A percentile compares a stretch with the other conserved stretches of the same genome.
phyloP scores from a whole-genome alignment of 176 grass and related monocot species.

The Raddia distichophylla region DNA sequence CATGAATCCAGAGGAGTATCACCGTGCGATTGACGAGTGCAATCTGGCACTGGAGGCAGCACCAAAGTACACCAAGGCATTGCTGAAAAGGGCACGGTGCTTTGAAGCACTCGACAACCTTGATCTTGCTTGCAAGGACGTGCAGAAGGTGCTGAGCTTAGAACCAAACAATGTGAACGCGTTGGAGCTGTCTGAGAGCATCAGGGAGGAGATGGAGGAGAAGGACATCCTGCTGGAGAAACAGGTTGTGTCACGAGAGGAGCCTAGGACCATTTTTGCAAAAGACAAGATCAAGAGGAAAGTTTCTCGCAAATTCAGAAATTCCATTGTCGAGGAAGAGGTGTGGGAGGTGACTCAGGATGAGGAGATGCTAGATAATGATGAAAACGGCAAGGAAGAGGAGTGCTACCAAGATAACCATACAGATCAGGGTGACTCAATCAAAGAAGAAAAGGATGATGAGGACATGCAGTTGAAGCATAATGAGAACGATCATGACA shows the following conservation, averaged over 20 bases:
- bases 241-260: constrained; percentile 25
- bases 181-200: constrained; percentile 57
- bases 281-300: constrained; percentile 71
- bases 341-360: constrained; percentile 51
- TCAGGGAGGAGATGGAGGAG: constrained; percentile 62
- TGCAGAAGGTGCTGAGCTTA: constrained; percentile 47
- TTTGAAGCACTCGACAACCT: constrained; percentile 67
- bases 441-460: constrained; percentile 5
- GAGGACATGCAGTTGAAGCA: constrained; percentile 10
- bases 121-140: constrained; percentile 66
- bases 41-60: constrained; percentile 62
- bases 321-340: constrained; percentile 59
- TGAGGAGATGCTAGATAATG: constrained; percentile 19
- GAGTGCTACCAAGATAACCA: neutral
- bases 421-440: neutral
- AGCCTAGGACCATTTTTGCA: constrained; percentile 12
- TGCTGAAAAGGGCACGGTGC: constrained; percentile 73
- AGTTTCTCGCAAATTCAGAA: constrained; percentile 50
- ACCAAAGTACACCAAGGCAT: constrained; percentile 60
- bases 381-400: neutral
- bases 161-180: constrained; percentile 73
- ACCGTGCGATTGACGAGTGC: constrained; percentile 60
- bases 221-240: constrained; percentile 42
- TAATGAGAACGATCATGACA: neutral
- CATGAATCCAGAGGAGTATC: constrained; percentile 60